A percentile compares a stretch with the other conserved stretches of the same genome.
Conservation (phyloP, 306 rosid species). For the Albizia julibrissin region DNA sequence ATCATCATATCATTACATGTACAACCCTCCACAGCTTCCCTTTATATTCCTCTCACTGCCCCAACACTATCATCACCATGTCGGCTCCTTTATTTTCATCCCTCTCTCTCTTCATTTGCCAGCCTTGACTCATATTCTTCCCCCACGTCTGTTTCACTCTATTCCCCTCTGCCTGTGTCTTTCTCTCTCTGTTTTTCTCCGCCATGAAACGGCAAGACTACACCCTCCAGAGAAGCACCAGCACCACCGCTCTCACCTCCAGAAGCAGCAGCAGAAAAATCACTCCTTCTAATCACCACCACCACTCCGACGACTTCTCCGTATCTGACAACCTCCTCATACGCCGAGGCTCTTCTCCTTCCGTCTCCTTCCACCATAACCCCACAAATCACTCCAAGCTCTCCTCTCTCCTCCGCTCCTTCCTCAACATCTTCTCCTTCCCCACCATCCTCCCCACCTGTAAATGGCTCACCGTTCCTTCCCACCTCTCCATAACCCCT, state of each 20-base stretch:
- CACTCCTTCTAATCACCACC: constrained; percentile 42
- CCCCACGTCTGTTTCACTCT: neutral
- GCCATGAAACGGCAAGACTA: constrained; percentile 60
- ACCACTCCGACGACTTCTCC: constrained; percentile 39
- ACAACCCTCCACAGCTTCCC: constrained; percentile 67
- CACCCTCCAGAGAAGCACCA: constrained; percentile 52
- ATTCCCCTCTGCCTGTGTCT: neutral
- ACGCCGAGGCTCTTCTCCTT: constrained; percentile 41
- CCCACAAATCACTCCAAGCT: constrained; percentile 35
- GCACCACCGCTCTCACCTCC: constrained; percentile 40
- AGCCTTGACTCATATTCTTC: constrained; percentile 33
- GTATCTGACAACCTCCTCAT: constrained; percentile 53
- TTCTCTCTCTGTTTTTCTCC: neutral
- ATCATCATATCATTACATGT: constrained; percentile 50
- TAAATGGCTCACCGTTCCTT: constrained; percentile 71
- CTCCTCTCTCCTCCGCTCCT: constrained; percentile 58
- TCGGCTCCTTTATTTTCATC: constrained; percentile 44
- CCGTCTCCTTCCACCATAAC: constrained; percentile 19
- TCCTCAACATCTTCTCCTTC: constrained; percentile 64
- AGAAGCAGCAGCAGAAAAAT: constrained; percentile 44
- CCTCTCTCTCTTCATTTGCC: neutral
- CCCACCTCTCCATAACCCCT: constrained; percentile 54
- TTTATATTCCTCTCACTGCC: constrained; percentile 56
- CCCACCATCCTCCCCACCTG: constrained; percentile 59
- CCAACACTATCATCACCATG: constrained; percentile 81